Conservation (phyloP, 768 basidiomycete species). For the Baorangia bicolor region DNA sequence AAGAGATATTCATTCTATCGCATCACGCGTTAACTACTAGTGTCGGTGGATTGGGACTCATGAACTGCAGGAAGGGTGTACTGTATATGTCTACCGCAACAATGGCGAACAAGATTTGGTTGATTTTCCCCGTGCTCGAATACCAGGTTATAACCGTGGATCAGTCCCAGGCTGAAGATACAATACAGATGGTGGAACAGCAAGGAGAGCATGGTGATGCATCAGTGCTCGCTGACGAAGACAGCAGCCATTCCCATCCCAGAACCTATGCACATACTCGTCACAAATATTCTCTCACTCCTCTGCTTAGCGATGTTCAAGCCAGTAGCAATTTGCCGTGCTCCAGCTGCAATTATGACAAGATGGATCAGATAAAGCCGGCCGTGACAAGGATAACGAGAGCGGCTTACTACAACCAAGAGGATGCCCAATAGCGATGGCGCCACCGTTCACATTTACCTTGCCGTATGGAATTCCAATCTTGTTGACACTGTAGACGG, state of each 20-base stretch:
- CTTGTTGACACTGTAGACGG: constrained; percentile 68
- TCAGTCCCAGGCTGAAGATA: neutral
- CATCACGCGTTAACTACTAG: too few species aligned
- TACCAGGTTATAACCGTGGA: neutral
- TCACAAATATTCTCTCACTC: constrained; percentile 74
- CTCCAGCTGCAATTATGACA: constrained; percentile 53
- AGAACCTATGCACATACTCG: constrained; percentile 88
- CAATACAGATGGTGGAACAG: neutral
- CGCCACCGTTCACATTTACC: constrained; percentile 86
- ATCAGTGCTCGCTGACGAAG: constrained; percentile 79
- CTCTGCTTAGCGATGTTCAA: constrained; percentile 78
- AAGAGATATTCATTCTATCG: constrained; percentile 38
- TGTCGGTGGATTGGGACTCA: neutral
- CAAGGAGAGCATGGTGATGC: too few species aligned
- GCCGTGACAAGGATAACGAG: constrained; percentile 3
- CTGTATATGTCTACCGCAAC: neutral
- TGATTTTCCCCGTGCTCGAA: neutral
- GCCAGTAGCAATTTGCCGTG: constrained; percentile 85
- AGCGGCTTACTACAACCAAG: constrained; percentile 74
- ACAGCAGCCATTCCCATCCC: constrained; percentile 92
- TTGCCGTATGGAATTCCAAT: constrained; percentile 72
- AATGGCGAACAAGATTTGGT: neutral
- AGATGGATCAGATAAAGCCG: constrained; percentile 1
- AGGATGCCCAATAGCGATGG: constrained; percentile 88
- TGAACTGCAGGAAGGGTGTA: neutral